Evolutionary conservation across 1,139 yeast species (phyloP).

Genomic region (Entelexis paramagnoliae): DNA sequence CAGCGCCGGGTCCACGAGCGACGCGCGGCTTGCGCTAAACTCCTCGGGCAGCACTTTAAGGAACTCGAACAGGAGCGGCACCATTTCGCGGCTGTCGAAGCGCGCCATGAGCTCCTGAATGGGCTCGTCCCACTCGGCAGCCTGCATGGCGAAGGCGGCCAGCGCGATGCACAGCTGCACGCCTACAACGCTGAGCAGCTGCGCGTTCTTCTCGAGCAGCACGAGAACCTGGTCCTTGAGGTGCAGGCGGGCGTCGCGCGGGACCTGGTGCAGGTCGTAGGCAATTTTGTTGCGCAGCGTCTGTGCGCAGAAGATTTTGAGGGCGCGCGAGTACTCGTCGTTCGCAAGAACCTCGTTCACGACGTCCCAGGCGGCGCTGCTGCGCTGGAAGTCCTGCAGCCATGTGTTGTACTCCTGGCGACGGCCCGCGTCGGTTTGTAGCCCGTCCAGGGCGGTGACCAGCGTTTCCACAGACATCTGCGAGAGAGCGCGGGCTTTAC

Average conservation of each 20-base stretch:
- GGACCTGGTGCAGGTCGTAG: conserved; percentile 73
- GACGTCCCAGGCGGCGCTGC: conserved; percentile 36
- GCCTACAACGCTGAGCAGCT: conserved; percentile 37
- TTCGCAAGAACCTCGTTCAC: conserved; percentile 31
- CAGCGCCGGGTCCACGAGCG: conserved; percentile 75
- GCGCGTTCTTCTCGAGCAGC: conserved; percentile 41
- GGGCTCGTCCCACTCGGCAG: conserved; percentile 60
- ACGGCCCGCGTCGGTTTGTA: conserved; percentile 46
- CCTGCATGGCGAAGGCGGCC: conserved; percentile 73
- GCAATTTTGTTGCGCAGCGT: conserved; percentile 76
- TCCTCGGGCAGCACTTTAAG: conserved; percentile 87
- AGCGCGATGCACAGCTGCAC: conserved; percentile 74
- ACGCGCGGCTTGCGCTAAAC: conserved; percentile 61
- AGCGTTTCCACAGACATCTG: conserved; percentile 17
- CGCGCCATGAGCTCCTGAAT: conserved; percentile 52
- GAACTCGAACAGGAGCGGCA: conserved; percentile 52
- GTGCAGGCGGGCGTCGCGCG: conserved; percentile 41
- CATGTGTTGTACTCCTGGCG: conserved; percentile 55
- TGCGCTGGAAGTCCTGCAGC: conserved; percentile 74
- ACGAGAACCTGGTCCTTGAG: conserved; percentile 55
- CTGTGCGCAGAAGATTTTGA: conserved; percentile 79
- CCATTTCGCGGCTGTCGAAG: conserved; percentile 34
- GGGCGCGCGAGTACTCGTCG: conserved; percentile 36
- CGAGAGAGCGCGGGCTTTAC: background rate
- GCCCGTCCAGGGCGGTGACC: conserved; percentile 44